Evolutionary conservation across 2,329 filamentous ascomycete species (phyloP).

Genomic region (Phialocephala subalpina): DNA sequence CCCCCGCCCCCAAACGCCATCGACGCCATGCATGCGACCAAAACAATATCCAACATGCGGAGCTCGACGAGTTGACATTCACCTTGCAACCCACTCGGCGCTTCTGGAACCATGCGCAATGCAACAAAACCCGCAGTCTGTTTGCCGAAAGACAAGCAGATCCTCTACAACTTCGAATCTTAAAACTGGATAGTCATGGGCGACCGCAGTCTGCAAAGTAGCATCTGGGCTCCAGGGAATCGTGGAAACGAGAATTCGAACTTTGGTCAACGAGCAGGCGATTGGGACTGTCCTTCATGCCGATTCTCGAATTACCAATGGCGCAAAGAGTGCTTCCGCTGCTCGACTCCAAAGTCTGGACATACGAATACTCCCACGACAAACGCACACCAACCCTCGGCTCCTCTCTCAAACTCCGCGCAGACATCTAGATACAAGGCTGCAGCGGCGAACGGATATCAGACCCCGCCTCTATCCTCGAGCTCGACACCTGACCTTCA

Average conservation of each 20-base stretch:
- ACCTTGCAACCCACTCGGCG: background rate
- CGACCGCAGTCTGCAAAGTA: conserved; percentile 25
- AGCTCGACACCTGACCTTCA: background rate
- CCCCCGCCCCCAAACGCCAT: background rate
- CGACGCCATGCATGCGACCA: background rate
- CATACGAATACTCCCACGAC: background rate
- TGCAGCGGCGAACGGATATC: background rate
- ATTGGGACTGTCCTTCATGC: conserved; percentile 35
- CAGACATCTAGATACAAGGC: background rate
- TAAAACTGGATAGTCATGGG: conserved; percentile 16
- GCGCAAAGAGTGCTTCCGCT: conserved; percentile 29
- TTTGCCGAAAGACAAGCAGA: conserved; percentile 20
- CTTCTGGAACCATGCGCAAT: conserved; percentile 11
- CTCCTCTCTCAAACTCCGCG: background rate
- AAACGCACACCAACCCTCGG: background rate
- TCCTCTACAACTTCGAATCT: conserved; percentile 7
- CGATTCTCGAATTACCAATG: conserved; percentile 33
- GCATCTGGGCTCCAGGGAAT: conserved; percentile 29
- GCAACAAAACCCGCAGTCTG: conserved; percentile 1
- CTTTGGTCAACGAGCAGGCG: conserved; percentile 14
- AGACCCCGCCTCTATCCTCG: background rate
- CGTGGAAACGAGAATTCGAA: conserved; percentile 1
- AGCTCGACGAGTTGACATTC: background rate
- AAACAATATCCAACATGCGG: background rate
- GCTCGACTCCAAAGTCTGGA: conserved; percentile 12